Base-by-base conservation (phyloP, 1,284 basidiomycete species). In the Ganoderma resinaceum region DNA sequence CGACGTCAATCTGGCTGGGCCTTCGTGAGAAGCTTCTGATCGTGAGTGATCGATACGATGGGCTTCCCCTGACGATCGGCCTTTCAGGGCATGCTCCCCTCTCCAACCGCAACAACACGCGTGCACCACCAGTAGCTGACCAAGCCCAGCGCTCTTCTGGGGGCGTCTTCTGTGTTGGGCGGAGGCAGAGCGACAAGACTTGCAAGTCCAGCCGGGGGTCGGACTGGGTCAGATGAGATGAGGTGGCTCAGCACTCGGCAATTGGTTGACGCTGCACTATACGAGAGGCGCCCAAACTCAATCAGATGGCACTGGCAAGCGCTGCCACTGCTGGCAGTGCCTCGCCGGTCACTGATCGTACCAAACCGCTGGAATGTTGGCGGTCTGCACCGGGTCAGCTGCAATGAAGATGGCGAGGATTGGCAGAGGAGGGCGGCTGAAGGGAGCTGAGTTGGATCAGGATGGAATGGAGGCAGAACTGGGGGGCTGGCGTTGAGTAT, bases 251-350 rank as follows among this genome's bases (percentile, higher is more conserved):
- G 20, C 18, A 49, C 11, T 49, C 35, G 66, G 66, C 65, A 69
- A 53, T n/a, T n/a, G n/a, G 26, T 12, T 53, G 52, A 53, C 29
- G 52, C 29, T 63, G 62, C 42, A 20, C 3, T 20, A 38, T 38
- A 38, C 53, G 57, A 61, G 66, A 67, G 58, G 35, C 68, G 66
- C 46, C n/a, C 61, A 69, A 68, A 72, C 70, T 64, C 70, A 72
- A 69, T 72, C 70, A 72, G 70, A 69, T 65, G 38, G 58, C 58
- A 62, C 68, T 65, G 38, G 58, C 58, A 62, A 63, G 64, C 68
- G 66, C 70, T 58, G 18, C 23, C 23, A 49, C 33, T 14, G 42
- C 29, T n/a, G n/a, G n/a, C 37, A 37, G 43, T 23, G 43, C n/a
- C 43, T 42, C 37, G n/a, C n/a, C n/a, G n/a, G n/a, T 37, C 29